Conservation (phyloP, 2,329 filamentous ascomycete genomes). For the Hypoxylon sp. region DNA sequence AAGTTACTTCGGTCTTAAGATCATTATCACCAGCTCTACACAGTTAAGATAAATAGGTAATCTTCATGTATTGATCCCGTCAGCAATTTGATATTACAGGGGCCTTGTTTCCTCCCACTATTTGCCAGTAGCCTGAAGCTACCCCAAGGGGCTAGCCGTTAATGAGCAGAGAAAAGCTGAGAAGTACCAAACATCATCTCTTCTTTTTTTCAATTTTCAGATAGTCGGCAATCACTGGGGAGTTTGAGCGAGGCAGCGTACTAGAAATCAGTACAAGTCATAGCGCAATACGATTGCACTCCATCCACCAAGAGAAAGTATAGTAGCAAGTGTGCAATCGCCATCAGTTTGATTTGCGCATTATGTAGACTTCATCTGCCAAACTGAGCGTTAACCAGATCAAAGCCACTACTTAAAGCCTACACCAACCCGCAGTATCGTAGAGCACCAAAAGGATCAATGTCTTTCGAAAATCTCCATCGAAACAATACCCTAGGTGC, state of each 20-base stretch:
- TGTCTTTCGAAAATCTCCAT: background rate
- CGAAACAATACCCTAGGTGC: background rate
- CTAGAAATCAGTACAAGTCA: background rate
- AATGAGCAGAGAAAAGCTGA: background rate
- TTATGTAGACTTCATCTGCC: background rate
- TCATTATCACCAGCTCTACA: background rate
- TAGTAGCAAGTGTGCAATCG: background rate
- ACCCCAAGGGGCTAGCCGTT: background rate
- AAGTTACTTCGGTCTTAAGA: background rate
- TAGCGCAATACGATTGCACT: background rate
- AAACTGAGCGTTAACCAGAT: background rate
- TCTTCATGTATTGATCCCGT: background rate
- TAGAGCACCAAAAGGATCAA: background rate
- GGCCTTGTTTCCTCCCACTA: background rate
- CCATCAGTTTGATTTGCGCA: background rate
- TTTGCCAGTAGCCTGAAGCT: background rate
- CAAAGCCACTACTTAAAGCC: background rate
- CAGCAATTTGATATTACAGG: background rate
- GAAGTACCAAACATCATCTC: background rate
- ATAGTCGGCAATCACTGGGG: background rate
- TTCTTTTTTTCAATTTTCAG: background rate
- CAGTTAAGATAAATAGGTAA: background rate
- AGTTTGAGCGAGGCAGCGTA: background rate
- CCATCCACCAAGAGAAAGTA: background rate
- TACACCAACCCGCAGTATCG: background rate